These are phyloP conservation scores for Lecanicillium sp. DNA, from an alignment of 2,329 filamentous ascomycete genomes.

Conservation along the genomic window DNA sequence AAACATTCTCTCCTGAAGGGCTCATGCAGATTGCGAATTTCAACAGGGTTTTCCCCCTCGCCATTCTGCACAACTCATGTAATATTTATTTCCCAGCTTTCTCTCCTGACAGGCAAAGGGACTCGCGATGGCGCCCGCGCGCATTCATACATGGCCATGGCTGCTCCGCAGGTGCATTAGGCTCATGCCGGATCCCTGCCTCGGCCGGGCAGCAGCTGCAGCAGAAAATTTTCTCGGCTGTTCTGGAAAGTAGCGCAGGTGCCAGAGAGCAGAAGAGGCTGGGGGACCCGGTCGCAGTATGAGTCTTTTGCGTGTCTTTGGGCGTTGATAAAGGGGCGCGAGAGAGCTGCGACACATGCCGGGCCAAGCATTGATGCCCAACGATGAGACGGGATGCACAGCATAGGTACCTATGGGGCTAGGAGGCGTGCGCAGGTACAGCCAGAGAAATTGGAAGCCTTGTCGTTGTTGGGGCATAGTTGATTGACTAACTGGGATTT, in stretches of 20 bases:
- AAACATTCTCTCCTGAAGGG: too few species aligned
- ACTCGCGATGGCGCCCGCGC: too few species aligned
- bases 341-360: slow-evolving; percentile 3
- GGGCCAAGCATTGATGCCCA: slow-evolving; percentile 11
- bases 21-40: too few species aligned
- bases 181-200: slow-evolving; percentile 8
- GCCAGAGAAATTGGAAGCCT: too few species aligned
- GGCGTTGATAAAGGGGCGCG: slow-evolving; percentile 4
- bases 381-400: slow-evolving; percentile 8
- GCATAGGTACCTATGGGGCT: slow-evolving; percentile 3
- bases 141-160: slow-evolving; percentile 4
- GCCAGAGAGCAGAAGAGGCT: neutral
- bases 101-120: too few species aligned
- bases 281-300: neutral
- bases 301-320: slow-evolving; percentile 5
- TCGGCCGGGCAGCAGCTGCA: slow-evolving; percentile 5
- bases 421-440: slow-evolving; percentile 9
- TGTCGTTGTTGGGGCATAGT: neutral
- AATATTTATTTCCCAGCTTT: too few species aligned
- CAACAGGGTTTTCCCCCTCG: too few species aligned
- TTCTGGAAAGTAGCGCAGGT: slow-evolving; percentile 9
- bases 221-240: slow-evolving; percentile 8
- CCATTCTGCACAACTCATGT: too few species aligned
- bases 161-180: slow-evolving; percentile 4
- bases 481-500: neutral